Base-by-base conservation (phyloP, 83 land plant genomes). In the Larix sibirica region DNA sequence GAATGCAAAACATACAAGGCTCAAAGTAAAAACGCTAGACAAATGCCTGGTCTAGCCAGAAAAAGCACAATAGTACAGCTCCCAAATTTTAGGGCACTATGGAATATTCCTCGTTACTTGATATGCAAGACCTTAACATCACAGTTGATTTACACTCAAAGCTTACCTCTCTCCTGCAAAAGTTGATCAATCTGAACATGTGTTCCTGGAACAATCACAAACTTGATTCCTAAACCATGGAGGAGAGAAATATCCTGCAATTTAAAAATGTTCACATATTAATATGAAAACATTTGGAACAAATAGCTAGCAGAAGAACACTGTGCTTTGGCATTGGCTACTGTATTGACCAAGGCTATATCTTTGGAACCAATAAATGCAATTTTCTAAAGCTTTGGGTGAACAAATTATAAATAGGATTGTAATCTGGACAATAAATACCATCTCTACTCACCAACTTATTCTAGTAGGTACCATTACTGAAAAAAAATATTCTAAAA, bases 161-260 rank as follows among this genome's bases (percentile, higher is more conserved):
- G 24, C 83, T 83, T 62, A 94, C 99, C 98, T 91, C 94, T 92
- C 86, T 96, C 95, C 40, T 81, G 61, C 83, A 97, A 75, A 78
- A 97, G 95, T 81, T 86, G 81, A 77, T 97, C 98, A 83, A 97
- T 97, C 75, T 91, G 94, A 23, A 94, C 84, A 81, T 96, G 99
- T 2, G 96, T 93, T 56, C 96, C 99, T 4, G 99, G 99, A 83
- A 97, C 91, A 59, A 97, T 80, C 71, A 97, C 94, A 65, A 97
- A 85, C 85, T 85, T 94, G 78, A 97, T 96, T 9, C 99, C 99
- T 44, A 97, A 84, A 14, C 95, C 97, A 86, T 97, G 98, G 38
- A 97, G 91, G n/a, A 97, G 90, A 65, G 98, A 92, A 16, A 97
- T 88, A 87, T 97, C 99, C 99, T 97, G 92, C 84, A 78, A 56